phyloP scores from a whole-genome alignment of 371 early-diverging fungal genomes.

The Mucor plumbeus region DNA sequence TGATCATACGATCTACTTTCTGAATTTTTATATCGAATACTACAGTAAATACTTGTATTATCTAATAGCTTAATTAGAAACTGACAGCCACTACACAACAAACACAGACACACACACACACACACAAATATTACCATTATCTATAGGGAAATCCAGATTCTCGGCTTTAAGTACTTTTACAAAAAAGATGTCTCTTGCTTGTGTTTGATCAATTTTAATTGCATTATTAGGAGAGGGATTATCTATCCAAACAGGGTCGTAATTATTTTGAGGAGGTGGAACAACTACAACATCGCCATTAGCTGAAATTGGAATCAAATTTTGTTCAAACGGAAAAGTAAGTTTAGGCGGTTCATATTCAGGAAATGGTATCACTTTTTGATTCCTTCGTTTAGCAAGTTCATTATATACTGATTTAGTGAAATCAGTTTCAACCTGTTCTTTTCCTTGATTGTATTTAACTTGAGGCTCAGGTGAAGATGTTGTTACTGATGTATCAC shows the following conservation, averaged over 20 bases:
- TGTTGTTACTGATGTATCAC: conserved; percentile 6
- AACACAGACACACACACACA: too few species aligned
- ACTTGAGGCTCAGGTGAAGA: conserved; percentile 2
- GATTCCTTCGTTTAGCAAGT: conserved; percentile 8
- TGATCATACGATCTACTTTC: conserved; percentile 12
- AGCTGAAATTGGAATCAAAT: conserved; percentile 8
- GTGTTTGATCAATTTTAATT: not conserved
- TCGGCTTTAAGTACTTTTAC: conserved; percentile 23
- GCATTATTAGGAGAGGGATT: not conserved
- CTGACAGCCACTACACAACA: not conserved
- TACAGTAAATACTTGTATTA: conserved; percentile 16
- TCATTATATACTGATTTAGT: conserved; percentile 14
- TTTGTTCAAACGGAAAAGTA: conserved; percentile 12
- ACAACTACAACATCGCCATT: not conserved
- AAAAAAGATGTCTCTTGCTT: not conserved
- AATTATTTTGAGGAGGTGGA: not conserved
- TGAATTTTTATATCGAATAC: conserved; percentile 17
- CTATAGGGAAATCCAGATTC: conserved; percentile 41
- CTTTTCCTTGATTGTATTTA: conserved; percentile 1
- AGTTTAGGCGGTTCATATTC: conserved; percentile 15
- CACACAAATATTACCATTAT: conserved; percentile 24
- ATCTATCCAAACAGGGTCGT: conserved; percentile 13
- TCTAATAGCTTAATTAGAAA: not conserved
- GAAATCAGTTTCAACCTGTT: not conserved
- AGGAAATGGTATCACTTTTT: not conserved